Evolutionary conservation across 129 eudicot species (phyloP).

Genomic region (Ambrosia trifida): DNA sequence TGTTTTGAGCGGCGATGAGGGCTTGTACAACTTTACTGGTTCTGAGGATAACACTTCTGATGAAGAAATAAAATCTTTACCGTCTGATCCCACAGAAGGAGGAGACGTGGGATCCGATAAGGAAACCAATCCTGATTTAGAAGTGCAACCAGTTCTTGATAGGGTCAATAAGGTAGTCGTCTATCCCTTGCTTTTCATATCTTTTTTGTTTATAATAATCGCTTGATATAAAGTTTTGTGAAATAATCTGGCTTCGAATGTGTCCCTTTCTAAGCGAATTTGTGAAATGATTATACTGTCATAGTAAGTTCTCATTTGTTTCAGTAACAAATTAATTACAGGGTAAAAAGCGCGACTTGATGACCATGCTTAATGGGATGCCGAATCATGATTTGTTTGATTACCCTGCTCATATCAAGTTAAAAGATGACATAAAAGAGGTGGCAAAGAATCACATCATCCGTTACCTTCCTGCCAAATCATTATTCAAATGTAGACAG

Average conservation of each 20-base stretch:
- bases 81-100: not conserved
- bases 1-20: conserved; percentile 18
- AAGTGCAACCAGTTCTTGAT: conserved; percentile 8
- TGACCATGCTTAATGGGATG: conserved; percentile 23
- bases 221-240: not conserved
- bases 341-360: conserved; percentile 15
- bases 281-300: not conserved
- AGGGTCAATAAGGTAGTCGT: conserved; percentile 21
- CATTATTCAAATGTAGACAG: conserved; percentile 39
- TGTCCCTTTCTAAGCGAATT: not conserved
- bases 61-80: not conserved
- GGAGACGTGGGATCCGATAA: not conserved
- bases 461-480: conserved; percentile 66
- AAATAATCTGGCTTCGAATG: not conserved
- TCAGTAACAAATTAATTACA: conserved; percentile 19
- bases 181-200: conserved; percentile 8
- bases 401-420: conserved; percentile 22
- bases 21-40: not conserved
- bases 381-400: not conserved
- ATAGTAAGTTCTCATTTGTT: conserved; percentile 1
- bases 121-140: not conserved
- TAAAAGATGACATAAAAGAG: conserved; percentile 42
- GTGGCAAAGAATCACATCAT: conserved; percentile 49
- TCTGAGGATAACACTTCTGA: conserved; percentile 23
- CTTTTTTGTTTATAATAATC: not conserved